Conservation (phyloP, 352 stramenopile genomes). For the Phytophthora sojae region DNA sequence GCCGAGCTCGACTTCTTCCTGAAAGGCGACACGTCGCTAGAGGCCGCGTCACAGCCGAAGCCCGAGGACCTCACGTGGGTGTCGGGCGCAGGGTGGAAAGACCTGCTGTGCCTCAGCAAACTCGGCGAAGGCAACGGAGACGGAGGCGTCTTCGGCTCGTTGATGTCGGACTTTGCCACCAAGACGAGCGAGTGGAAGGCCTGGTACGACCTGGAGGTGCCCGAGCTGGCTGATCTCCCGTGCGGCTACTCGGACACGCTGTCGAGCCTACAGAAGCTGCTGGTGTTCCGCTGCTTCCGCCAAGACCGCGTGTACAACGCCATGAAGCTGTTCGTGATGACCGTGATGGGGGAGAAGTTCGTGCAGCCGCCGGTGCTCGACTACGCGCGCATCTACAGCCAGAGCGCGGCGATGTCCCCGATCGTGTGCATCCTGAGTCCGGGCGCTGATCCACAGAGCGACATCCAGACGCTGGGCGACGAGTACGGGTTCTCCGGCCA, state of each 20-base stretch:
- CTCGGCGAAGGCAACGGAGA: slow-evolving; percentile 37
- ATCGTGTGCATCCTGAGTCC: slow-evolving; percentile 97
- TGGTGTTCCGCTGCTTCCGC: slow-evolving; percentile 94
- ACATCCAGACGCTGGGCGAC: slow-evolving; percentile 94
- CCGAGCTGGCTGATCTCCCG: slow-evolving; percentile 87
- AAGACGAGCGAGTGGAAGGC: slow-evolving; percentile 85
- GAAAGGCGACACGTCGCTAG: slow-evolving; percentile 95
- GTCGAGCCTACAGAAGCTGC: slow-evolving; percentile 90
- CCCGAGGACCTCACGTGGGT: slow-evolving; percentile 89
- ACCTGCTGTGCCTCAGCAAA: slow-evolving; percentile 86
- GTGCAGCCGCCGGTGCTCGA: slow-evolving; percentile 96
- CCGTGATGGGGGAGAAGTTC: slow-evolving; percentile 93
- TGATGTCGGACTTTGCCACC: slow-evolving; percentile 61
- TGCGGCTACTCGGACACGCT: slow-evolving; percentile 81
- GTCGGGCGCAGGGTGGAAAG: slow-evolving; percentile 91
- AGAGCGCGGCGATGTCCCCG: slow-evolving; percentile 85
- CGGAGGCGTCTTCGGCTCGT: slow-evolving; percentile 62
- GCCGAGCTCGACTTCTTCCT: slow-evolving; percentile 95
- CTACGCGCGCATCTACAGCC: slow-evolving; percentile 93
- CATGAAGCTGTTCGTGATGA: slow-evolving; percentile 95
- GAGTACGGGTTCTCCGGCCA: slow-evolving; percentile 91
- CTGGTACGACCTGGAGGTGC: slow-evolving; percentile 95
- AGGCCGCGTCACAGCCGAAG: slow-evolving; percentile 71
- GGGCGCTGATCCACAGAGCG: slow-evolving; percentile 93
- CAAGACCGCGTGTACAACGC: slow-evolving; percentile 96